These are phyloP conservation scores for Narthecium ossifragum DNA, from an alignment of 106 monocot species.

Conservation along the genomic window DNA sequence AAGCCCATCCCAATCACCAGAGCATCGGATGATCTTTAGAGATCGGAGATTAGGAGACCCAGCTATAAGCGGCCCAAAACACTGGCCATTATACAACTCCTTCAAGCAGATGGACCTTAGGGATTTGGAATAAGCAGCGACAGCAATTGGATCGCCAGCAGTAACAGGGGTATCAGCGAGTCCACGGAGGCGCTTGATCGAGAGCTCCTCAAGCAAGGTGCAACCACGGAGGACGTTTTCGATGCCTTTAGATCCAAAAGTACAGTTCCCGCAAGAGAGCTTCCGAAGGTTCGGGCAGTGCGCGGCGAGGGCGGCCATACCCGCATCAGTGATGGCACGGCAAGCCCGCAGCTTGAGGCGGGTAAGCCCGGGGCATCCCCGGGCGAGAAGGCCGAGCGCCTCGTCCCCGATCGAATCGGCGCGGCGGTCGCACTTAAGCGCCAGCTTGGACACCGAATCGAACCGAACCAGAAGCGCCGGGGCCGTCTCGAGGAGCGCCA, in stretches of 20 bases:
- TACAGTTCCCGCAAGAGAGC: slow-evolving; percentile 28
- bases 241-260: slow-evolving; percentile 31
- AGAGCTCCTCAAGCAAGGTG: slow-evolving; percentile 27
- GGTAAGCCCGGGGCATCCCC: slow-evolving; percentile 20
- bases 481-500: slow-evolving; percentile 15
- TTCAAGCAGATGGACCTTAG: slow-evolving; percentile 30
- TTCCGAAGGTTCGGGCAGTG: slow-evolving; percentile 23
- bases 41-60: slow-evolving; percentile 20
- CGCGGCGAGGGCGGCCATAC: slow-evolving; percentile 19
- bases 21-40: slow-evolving; percentile 35
- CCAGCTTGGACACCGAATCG: slow-evolving; percentile 37
- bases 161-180: neutral
- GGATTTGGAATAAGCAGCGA: slow-evolving; percentile 3
- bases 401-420: slow-evolving; percentile 31
- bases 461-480: slow-evolving; percentile 29
- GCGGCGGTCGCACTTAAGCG: slow-evolving; percentile 41
- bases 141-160: neutral
- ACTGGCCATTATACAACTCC: slow-evolving; percentile 39
- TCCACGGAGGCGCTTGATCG: slow-evolving; percentile 41
- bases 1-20: slow-evolving; percentile 35
- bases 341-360: slow-evolving; percentile 36
- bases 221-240: slow-evolving; percentile 20
- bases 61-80: slow-evolving; percentile 24
- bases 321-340: slow-evolving; percentile 25
- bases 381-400: slow-evolving; percentile 19